Evolutionary conservation across 2,329 filamentous ascomycete genomes (phyloP).

Genomic region (Hypomyces perniciosus): DNA sequence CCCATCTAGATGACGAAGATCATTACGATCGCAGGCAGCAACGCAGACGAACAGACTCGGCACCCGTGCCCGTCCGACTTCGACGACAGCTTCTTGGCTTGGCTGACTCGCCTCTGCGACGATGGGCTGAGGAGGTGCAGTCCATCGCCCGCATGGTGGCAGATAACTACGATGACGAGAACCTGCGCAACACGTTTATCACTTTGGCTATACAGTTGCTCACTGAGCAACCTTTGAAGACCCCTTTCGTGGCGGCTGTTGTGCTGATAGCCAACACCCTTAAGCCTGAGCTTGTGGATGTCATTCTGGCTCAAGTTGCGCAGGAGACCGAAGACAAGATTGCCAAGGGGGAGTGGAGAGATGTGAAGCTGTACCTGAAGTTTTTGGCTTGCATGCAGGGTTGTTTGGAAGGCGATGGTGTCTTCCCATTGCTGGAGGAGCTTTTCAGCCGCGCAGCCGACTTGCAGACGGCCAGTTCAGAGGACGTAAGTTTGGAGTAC

Average conservation of each 20-base stretch:
- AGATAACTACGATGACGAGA: conserved; percentile 81
- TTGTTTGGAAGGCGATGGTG: conserved; percentile 73
- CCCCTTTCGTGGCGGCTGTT: conserved; percentile 85
- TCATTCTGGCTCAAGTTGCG: conserved; percentile 61
- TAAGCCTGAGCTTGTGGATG: conserved; percentile 66
- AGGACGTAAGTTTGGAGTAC: conserved; percentile 61
- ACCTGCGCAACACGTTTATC: conserved; percentile 66
- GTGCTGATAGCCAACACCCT: conserved; percentile 73
- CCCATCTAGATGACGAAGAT: conserved; percentile 59
- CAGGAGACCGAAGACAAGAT: conserved; percentile 61
- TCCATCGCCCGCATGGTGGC: conserved; percentile 69
- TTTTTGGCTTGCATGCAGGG: conserved; percentile 83
- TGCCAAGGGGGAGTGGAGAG: conserved; percentile 72
- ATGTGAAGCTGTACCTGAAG: conserved; percentile 84
- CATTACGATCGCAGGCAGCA: conserved; percentile 68
- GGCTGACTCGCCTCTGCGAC: conserved; percentile 73
- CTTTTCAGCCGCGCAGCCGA: conserved; percentile 90
- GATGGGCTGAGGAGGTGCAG: conserved; percentile 71
- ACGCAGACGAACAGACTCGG: conserved; percentile 66
- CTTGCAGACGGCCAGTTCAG: conserved; percentile 84
- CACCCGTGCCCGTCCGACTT: conserved; percentile 62
- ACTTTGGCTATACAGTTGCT: conserved; percentile 70
- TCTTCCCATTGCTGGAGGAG: conserved; percentile 80
- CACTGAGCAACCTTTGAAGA: conserved; percentile 92
- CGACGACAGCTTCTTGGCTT: conserved; percentile 74